phyloP scores from a whole-genome alignment of 2,329 filamentous ascomycete genomes.

The Teratosphaeria gauchensis region DNA sequence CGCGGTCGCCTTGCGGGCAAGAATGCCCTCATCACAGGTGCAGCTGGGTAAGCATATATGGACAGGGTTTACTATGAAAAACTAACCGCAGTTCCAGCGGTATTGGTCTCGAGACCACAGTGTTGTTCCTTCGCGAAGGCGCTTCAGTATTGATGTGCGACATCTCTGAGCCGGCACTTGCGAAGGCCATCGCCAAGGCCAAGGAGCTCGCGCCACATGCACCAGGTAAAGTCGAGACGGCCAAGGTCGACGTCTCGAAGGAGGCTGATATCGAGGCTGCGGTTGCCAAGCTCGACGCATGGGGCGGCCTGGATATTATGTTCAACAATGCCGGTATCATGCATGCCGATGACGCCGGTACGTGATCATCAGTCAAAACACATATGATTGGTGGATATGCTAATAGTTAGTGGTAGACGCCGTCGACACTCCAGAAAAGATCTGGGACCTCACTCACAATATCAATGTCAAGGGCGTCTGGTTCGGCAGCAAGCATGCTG shows the following conservation, averaged over 20 bases:
- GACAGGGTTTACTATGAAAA: background rate
- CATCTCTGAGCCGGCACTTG: conserved; percentile 68
- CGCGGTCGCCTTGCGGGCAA: conserved; percentile 50
- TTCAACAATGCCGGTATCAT: conserved; percentile 99
- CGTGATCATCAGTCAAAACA: conserved; percentile 3
- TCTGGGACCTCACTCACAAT: conserved; percentile 88
- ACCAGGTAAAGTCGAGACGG: conserved; percentile 54
- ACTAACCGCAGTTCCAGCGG: conserved; percentile 46
- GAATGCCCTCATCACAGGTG: conserved; percentile 71
- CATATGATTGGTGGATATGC: background rate
- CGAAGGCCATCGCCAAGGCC: conserved; percentile 65
- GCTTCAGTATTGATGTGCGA: conserved; percentile 79
- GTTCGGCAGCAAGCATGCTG: conserved; percentile 88
- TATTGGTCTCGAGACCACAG: conserved; percentile 84
- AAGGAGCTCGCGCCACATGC: conserved; percentile 51
- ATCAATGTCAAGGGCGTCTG: conserved; percentile 99
- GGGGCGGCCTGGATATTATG: conserved; percentile 82
- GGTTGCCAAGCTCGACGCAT: conserved; percentile 65
- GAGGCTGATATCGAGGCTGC: conserved; percentile 68
- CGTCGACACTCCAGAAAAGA: conserved; percentile 72
- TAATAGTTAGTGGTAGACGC: conserved; percentile 38
- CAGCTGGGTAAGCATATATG: conserved; percentile 55
- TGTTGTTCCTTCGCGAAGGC: conserved; percentile 83
- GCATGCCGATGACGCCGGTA: conserved; percentile 57
- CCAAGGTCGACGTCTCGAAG: conserved; percentile 71